Evolutionary conservation across 352 stramenopile genomes (phyloP).

Genomic region (Phytophthora cryptogea): DNA sequence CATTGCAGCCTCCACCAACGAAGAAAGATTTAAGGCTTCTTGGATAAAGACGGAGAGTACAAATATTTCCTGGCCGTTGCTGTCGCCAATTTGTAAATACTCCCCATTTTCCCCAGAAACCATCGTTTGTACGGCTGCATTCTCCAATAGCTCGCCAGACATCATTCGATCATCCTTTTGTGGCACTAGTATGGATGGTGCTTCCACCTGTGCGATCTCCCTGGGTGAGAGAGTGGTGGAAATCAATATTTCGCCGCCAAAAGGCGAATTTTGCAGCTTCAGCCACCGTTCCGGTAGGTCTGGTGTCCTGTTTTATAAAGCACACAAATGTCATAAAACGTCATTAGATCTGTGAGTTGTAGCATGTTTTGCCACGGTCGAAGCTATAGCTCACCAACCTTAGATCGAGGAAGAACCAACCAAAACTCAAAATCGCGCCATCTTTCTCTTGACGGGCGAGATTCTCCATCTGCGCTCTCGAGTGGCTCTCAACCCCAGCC

Average conservation of each 20-base stretch:
- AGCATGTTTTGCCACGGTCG: neutral
- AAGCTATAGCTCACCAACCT: constrained; percentile 36
- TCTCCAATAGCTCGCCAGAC: neutral
- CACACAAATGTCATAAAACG: neutral
- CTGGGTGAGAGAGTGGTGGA: constrained; percentile 42
- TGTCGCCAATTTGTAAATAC: constrained; percentile 55
- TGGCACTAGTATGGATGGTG: neutral
- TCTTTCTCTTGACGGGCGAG: constrained; percentile 32
- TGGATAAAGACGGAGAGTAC: constrained; percentile 66
- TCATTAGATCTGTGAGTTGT: neutral
- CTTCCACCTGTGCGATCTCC: neutral
- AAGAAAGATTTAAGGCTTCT: constrained; percentile 40
- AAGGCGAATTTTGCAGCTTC: constrained; percentile 73
- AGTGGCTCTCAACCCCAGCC: constrained; percentile 20
- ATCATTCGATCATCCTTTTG: neutral
- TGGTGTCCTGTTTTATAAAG: constrained; percentile 47
- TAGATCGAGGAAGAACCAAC: constrained; percentile 85
- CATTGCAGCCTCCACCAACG: constrained; percentile 32
- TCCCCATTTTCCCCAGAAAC: constrained; percentile 41
- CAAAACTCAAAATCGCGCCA: constrained; percentile 59
- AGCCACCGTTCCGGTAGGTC: constrained; percentile 71
- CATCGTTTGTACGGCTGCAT: constrained; percentile 3
- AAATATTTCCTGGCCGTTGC: constrained; percentile 53
- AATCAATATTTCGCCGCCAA: constrained; percentile 72
- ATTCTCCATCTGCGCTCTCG: constrained; percentile 16